Conservation (phyloP, 768 basidiomycete species). For the Hypholoma fasciculare region DNA sequence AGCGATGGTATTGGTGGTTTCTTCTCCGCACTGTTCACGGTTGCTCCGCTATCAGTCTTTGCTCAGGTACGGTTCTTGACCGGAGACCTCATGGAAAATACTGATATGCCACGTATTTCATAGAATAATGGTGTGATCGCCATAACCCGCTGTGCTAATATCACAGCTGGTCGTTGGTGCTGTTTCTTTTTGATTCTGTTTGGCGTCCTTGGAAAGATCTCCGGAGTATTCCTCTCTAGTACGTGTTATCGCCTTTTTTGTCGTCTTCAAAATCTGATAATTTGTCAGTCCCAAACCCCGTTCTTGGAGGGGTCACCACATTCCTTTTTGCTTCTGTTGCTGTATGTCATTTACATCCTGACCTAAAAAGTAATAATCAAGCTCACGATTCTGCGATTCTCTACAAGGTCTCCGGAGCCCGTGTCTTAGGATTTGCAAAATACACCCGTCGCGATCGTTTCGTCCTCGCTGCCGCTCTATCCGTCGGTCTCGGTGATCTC, state of each 20-base stretch:
- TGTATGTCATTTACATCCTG: constrained; percentile 20
- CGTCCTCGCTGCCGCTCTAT: constrained; percentile 64
- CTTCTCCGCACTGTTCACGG: constrained; percentile 75
- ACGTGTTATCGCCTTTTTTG: not conserved
- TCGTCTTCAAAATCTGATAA: not conserved
- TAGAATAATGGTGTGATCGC: constrained; percentile 81
- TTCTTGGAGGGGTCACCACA: constrained; percentile 82
- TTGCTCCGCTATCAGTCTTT: constrained; percentile 76
- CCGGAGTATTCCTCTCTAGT: constrained; percentile 76
- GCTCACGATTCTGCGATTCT: not conserved
- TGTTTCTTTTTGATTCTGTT: constrained; percentile 77
- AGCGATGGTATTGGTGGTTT: constrained; percentile 78
- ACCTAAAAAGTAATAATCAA: not conserved
- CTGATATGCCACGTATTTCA: not conserved
- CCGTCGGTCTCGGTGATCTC: constrained; percentile 69
- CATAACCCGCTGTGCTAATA: constrained; percentile 81
- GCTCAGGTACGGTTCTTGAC: constrained; percentile 35
- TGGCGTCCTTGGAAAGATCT: constrained; percentile 77
- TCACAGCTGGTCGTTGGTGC: constrained; percentile 77
- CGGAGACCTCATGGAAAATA: not conserved
- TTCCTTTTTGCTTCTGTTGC: constrained; percentile 80
- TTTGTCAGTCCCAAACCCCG: constrained; percentile 59
- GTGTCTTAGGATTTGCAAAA: constrained; percentile 60
- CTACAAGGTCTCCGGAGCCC: constrained; percentile 50
- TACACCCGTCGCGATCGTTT: constrained; percentile 69